phyloP scores from a whole-genome alignment of 352 stramenopile genomes.

The Pythium myriotylum region DNA sequence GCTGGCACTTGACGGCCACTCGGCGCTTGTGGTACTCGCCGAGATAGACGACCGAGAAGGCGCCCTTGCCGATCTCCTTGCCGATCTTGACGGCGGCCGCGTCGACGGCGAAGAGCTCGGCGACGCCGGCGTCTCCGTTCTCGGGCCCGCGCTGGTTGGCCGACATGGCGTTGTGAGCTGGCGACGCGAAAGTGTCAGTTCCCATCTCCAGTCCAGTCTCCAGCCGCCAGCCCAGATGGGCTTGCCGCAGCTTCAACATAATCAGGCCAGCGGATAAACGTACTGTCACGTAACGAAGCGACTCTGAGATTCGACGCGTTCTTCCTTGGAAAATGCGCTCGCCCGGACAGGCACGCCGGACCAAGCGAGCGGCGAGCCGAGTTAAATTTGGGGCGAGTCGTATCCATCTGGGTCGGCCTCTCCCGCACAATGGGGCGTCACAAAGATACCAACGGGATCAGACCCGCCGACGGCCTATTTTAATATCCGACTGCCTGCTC shows the following conservation, averaged over 20 bases:
- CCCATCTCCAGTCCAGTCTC: conserved; percentile 12
- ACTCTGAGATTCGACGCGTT: conserved; percentile 14
- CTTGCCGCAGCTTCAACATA: conserved; percentile 29
- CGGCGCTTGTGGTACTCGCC: conserved; percentile 73
- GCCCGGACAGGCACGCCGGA: not conserved
- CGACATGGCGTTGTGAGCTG: conserved; percentile 24
- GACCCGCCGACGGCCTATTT: not conserved
- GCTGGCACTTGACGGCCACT: conserved; percentile 86
- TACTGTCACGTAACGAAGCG: conserved; percentile 29
- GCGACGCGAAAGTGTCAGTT: conserved; percentile 15
- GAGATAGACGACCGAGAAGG: conserved; percentile 79
- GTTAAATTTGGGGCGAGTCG: not conserved
- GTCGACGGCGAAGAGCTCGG: conserved; percentile 60
- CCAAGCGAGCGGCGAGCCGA: not conserved
- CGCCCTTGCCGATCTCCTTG: conserved; percentile 83
- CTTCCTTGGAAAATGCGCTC: not conserved
- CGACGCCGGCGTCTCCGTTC: conserved; percentile 21
- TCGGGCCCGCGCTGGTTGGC: conserved; percentile 38
- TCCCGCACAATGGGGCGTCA: not conserved
- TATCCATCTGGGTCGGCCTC: conserved; percentile 13
- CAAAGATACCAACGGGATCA: conserved; percentile 11
- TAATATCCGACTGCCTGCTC: not conserved
- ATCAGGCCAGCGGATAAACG: conserved; percentile 17
- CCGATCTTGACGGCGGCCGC: conserved; percentile 66
- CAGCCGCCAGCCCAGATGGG: not conserved